Evolutionary conservation across 2,329 filamentous ascomycete genomes (phyloP), one percentile per base, ranked within the genome.

Genomic region (Sclerotinia nivalis): DNA sequence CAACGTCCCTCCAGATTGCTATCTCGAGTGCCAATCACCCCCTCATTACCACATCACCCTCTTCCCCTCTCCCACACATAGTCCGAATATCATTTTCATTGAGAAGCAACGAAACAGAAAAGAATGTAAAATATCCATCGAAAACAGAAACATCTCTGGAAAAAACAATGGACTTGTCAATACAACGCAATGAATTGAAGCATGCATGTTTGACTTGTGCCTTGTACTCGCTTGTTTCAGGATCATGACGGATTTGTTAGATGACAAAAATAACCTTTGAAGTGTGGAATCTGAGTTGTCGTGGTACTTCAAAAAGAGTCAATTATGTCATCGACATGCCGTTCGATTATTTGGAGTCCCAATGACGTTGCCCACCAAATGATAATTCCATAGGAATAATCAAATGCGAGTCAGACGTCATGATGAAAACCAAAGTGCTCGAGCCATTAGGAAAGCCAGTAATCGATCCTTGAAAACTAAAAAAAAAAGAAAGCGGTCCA

Each of bases 281-380:
- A 68, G 66, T 72, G 50, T 68, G 47, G 55, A 61, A 60, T 62
- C 58, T 61, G 72, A 70, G 70, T 75, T 72, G 71, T 70, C 74
- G 72, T 72, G 40, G 70, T 73, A 71, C 69, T 75, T 71, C 72
- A 73, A 74, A 71, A 61, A 64, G 67, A 73, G 70, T 71, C 76
- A 76, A 73, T 75, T 50, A 74, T 77, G 73, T 73, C 76, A 78
- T 78, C 77, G 77, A 72, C 76, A 70, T 77, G 77, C 77, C 78
- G 77, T 79, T 78, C 78, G 78, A 78, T 75, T 70, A 71, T 76
- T 74, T 71, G 65, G 72, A 75, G 70, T 68, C 66, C 73, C 70
- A 70, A 72, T 75, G 70, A 65, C 75, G 66, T 50, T 55, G 59
- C 66, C 28, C 65, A 40, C 31, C 43, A 59, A 50, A 49, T 58